A percentile compares a stretch with the other conserved stretches of the same genome.
Evolutionary conservation across 352 stramenopile species (phyloP).

Genomic region (Aphanomyces euteiches): DNA sequence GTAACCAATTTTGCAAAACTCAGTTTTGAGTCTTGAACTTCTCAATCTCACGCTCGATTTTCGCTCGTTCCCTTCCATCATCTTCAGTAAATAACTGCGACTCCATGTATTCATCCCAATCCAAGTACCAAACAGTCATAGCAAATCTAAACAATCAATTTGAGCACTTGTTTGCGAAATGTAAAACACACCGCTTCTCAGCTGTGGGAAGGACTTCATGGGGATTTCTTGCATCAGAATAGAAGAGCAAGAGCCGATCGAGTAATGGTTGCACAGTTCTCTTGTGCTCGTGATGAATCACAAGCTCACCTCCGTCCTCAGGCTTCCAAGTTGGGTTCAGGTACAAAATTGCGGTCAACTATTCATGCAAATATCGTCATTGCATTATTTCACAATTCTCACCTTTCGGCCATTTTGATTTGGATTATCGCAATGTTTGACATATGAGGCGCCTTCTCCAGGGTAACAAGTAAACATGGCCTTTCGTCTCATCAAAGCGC

Average conservation of each 20-base stretch:
- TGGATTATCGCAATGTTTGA: conserved; percentile 52
- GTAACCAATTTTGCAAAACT: background rate
- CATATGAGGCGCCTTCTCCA: conserved; percentile 41
- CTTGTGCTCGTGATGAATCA: conserved; percentile 31
- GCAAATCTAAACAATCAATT: conserved; percentile 37
- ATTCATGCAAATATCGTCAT: background rate
- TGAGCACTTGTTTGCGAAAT: background rate
- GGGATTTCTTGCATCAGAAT: conserved; percentile 44
- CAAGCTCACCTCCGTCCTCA: conserved; percentile 39
- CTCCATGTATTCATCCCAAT: conserved; percentile 53
- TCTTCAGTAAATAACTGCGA: conserved; percentile 39
- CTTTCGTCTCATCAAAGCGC: conserved; percentile 42
- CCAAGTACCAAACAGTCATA: conserved; percentile 60
- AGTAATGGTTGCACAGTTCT: conserved; percentile 21
- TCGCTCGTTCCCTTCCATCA: conserved; percentile 23
- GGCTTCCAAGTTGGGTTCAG: conserved; percentile 41
- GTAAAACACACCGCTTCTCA: conserved; percentile 11
- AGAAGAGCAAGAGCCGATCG: conserved; percentile 47
- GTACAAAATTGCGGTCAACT: conserved; percentile 54
- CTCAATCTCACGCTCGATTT: conserved; percentile 37
- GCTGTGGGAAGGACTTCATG: conserved; percentile 42
- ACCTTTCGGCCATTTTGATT: conserved; percentile 46
- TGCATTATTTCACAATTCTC: background rate
- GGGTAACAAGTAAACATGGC: conserved; percentile 56
- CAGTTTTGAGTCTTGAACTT: conserved; percentile 28